Conservation (phyloP, 2,329 filamentous ascomycete genomes). For the Fusarium sp. region DNA sequence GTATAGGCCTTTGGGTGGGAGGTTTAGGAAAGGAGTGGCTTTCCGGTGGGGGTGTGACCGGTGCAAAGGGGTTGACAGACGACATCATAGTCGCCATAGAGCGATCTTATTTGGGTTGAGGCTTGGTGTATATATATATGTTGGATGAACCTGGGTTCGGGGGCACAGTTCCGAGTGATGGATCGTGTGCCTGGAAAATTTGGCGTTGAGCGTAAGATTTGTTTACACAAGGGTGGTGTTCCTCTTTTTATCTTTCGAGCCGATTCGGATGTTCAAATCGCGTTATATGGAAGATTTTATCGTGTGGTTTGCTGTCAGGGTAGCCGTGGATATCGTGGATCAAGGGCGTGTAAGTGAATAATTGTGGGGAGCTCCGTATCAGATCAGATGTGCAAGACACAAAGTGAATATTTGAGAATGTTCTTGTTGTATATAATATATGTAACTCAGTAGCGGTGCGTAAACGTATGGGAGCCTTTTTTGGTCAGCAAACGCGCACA, state of each 20-base stretch:
- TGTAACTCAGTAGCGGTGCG: slow-evolving; percentile 28
- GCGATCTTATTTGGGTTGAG: slow-evolving; percentile 35
- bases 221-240: slow-evolving; percentile 28
- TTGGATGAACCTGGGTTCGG: slow-evolving; percentile 17
- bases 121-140: slow-evolving; percentile 37
- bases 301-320: slow-evolving; percentile 20
- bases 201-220: slow-evolving; percentile 22
- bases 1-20: slow-evolving; percentile 48
- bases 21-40: slow-evolving; percentile 50
- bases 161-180: slow-evolving; percentile 29
- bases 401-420: slow-evolving; percentile 23
- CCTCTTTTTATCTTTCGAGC: slow-evolving; percentile 35
- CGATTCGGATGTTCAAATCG: slow-evolving; percentile 17
- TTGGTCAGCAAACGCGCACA: slow-evolving; percentile 41
- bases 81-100: slow-evolving; percentile 51
- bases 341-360: slow-evolving; percentile 38
- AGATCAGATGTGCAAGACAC: slow-evolving; percentile 30
- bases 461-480: slow-evolving; percentile 25
- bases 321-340: slow-evolving; percentile 18
- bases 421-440: slow-evolving; percentile 35
- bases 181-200: slow-evolving; percentile 32
- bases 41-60: slow-evolving; percentile 50
- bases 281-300: slow-evolving; percentile 29
- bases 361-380: slow-evolving; percentile 23
- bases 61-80: slow-evolving; percentile 50